phyloP scores from a whole-genome alignment of 176 grass and related monocot species.

The Elymus sibiricus region DNA sequence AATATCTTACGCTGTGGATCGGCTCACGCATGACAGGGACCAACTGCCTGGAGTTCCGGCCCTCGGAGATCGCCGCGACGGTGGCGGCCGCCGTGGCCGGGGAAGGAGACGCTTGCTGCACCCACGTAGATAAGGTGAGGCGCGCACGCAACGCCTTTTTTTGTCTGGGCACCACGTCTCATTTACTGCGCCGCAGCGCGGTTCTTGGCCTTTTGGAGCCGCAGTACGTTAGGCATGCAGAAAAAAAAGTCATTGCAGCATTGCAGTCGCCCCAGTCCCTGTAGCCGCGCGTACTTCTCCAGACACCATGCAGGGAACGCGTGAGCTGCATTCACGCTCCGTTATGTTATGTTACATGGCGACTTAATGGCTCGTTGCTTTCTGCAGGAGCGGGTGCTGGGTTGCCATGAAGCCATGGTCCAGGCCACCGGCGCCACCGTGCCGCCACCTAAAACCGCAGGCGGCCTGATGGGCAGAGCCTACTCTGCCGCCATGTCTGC shows the following conservation, averaged over 20 bases:
- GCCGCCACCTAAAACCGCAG: slow-evolving; percentile 18
- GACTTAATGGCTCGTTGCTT: slow-evolving; percentile 24
- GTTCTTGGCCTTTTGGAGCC: background rate
- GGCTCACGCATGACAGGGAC: slow-evolving; percentile 40
- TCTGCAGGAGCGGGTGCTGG: slow-evolving; percentile 63
- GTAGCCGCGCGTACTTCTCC: background rate
- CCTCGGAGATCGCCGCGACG: slow-evolving; percentile 80
- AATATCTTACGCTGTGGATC: background rate
- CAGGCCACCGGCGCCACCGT: slow-evolving; percentile 36
- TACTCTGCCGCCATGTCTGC: slow-evolving; percentile 15
- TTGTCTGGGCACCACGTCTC: background rate
- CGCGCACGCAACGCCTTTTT: background rate
- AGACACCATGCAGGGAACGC: background rate
- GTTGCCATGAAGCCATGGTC: slow-evolving; percentile 49
- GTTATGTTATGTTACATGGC: background rate
- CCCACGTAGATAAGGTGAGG: slow-evolving; percentile 74
- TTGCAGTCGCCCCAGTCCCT: background rate
- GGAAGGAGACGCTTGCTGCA: slow-evolving; percentile 39
- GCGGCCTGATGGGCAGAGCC: background rate
- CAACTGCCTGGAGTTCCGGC: slow-evolving; percentile 57
- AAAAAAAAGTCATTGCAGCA: background rate
- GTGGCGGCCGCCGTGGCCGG: slow-evolving; percentile 48
- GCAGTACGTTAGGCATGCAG: background rate
- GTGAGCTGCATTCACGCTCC: slow-evolving; percentile 27
- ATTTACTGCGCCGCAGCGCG: background rate